Conservation (phyloP, 257 asterid genomes). For the Solanum rostratum region DNA sequence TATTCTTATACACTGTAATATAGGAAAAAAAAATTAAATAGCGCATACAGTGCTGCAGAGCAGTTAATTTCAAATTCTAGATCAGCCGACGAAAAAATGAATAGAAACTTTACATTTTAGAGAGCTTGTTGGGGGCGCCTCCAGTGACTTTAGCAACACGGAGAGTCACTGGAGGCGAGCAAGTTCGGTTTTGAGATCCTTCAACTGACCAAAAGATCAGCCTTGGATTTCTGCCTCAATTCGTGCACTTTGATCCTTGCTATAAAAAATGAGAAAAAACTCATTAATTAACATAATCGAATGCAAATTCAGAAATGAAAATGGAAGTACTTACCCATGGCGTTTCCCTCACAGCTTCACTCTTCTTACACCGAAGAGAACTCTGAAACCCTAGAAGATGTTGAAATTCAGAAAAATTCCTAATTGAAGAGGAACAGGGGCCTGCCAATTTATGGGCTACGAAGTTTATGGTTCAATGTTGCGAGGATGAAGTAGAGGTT, state of each 20-base stretch:
- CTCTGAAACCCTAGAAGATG: background rate
- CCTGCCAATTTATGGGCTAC: background rate
- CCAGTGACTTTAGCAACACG: slow-evolving; percentile 32
- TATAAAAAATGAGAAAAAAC: background rate
- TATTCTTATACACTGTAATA: no score
- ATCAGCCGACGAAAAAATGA: background rate
- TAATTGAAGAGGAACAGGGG: background rate
- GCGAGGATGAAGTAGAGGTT: no score
- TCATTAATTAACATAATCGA: background rate
- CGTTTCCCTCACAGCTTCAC: background rate
- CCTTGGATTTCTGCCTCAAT: slow-evolving; percentile 16
- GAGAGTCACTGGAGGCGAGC: no score
- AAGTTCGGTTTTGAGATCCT: slow-evolving; percentile 22
- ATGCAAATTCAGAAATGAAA: background rate
- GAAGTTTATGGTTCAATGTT: background rate
- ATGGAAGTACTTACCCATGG: background rate
- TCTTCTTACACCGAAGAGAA: background rate
- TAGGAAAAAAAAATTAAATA: no score
- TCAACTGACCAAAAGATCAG: slow-evolving; percentile 15
- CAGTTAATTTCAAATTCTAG: background rate
- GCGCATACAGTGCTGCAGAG: no score
- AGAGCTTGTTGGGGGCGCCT: slow-evolving; percentile 28
- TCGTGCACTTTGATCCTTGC: slow-evolving; percentile 29
- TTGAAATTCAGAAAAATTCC: background rate
- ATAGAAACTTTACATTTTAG: slow-evolving; percentile 11